Percentiles rank a stretch among this genome's conserved stretches.
These are phyloP conservation scores for Saturnispora zaruensis DNA, from an alignment of 805 yeast genomes.

Conservation along the genomic window DNA sequence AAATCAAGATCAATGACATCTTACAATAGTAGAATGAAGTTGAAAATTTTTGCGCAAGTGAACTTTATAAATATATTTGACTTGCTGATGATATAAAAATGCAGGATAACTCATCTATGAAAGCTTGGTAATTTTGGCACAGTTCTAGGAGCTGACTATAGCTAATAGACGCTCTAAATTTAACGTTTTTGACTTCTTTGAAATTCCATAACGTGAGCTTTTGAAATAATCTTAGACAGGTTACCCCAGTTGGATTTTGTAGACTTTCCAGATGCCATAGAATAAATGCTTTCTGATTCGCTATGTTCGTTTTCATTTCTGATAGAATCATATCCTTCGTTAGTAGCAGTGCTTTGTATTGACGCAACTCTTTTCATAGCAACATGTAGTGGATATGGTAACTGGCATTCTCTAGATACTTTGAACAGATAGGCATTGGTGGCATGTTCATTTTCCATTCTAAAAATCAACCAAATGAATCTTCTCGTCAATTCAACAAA, in stretches of 20 bases:
- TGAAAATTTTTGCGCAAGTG: too few species aligned
- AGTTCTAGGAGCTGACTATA: too few species aligned
- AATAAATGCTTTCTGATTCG: slow-evolving; percentile 25
- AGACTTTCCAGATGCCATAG: slow-evolving; percentile 2
- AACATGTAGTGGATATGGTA: slow-evolving; percentile 56
- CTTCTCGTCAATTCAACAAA: slow-evolving; percentile 75
- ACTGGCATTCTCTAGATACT: slow-evolving; percentile 80
- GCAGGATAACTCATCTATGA: too few species aligned
- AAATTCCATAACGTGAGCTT: slow-evolving; percentile 80
- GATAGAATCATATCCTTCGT: not conserved
- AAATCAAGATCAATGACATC: too few species aligned
- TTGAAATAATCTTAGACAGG: slow-evolving; percentile 48
- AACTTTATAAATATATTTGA: too few species aligned
- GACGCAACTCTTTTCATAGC: slow-evolving; percentile 15
- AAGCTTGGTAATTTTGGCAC: too few species aligned
- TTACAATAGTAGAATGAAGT: too few species aligned
- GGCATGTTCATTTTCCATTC: slow-evolving; percentile 95
- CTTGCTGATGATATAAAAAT: too few species aligned
- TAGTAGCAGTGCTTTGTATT: not conserved
- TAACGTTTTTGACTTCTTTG: slow-evolving; percentile 45
- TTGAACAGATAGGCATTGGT: slow-evolving; percentile 77
- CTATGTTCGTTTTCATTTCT: not conserved
- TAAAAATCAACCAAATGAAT: slow-evolving; percentile 80
- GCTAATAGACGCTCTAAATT: too few species aligned
- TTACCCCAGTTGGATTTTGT: slow-evolving; percentile 20